These are phyloP conservation scores for Suillus alpinus DNA, from an alignment of 768 basidiomycete genomes.

Conservation along the genomic window DNA sequence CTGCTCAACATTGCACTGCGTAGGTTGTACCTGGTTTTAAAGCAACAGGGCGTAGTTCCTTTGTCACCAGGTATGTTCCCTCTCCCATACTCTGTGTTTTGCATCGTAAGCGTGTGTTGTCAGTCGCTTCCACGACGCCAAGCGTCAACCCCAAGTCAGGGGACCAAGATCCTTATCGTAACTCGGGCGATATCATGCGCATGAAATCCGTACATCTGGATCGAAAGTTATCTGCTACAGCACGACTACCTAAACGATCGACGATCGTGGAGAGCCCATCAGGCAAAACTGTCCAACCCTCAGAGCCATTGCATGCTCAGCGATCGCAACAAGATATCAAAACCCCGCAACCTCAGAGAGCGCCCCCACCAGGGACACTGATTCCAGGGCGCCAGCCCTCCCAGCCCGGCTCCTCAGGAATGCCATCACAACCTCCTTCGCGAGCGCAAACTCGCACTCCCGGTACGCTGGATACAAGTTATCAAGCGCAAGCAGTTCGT, in stretches of 20 bases:
- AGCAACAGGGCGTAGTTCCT: constrained; percentile 89
- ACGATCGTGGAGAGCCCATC: constrained; percentile 95
- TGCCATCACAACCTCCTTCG: constrained; percentile 30
- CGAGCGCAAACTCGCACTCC: constrained; percentile 40
- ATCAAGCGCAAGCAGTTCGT: constrained; percentile 47
- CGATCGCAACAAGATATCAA: constrained; percentile 42
- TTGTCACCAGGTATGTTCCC: constrained; percentile 61
- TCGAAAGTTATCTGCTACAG: constrained; percentile 92
- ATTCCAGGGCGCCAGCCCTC: constrained; percentile 35
- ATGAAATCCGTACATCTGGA: constrained; percentile 95
- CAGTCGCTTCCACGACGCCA: constrained; percentile 32
- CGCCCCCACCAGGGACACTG: constrained; percentile 34
- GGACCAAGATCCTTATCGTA: constrained; percentile 78
- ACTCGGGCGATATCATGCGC: constrained; percentile 87
- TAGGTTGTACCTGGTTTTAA: constrained; percentile 81
- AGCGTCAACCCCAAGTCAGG: constrained; percentile 26
- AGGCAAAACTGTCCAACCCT: constrained; percentile 78
- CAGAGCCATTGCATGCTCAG: constrained; percentile 51
- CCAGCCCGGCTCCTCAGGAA: constrained; percentile 25
- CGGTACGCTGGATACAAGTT: constrained; percentile 33
- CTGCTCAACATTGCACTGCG: constrained; percentile 92
- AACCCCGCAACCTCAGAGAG: constrained; percentile 38
- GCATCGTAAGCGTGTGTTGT: constrained; percentile 11
- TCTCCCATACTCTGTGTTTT: constrained; percentile 4
- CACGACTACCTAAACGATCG: constrained; percentile 87